A percentile compares a stretch with the other conserved stretches of the same genome.
phyloP scores from a whole-genome alignment of 2,329 filamentous ascomycete genomes.

The Cladosporium oxysporum region DNA sequence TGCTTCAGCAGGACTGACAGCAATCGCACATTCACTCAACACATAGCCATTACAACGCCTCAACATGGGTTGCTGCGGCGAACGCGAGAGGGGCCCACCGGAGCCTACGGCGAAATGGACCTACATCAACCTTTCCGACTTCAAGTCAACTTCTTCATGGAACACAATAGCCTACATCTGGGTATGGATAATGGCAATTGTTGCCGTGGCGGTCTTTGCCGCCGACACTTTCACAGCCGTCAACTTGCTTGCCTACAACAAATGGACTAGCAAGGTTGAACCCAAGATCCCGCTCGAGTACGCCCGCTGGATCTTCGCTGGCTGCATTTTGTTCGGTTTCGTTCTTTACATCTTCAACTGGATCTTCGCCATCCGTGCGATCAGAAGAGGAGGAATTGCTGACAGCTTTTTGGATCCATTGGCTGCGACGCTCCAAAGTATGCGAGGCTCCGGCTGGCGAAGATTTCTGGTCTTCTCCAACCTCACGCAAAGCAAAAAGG shows the following conservation, averaged over 20 bases:
- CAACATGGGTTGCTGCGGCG: conserved; percentile 40
- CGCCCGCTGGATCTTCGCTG: conserved; percentile 92
- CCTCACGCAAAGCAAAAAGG: conserved; percentile 87
- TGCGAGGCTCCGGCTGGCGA: conserved; percentile 79
- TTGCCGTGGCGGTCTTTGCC: conserved; percentile 81
- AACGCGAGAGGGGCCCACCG: conserved; percentile 41
- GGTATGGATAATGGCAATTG: conserved; percentile 75
- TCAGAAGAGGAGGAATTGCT: conserved; percentile 80
- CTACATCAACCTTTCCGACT: conserved; percentile 76
- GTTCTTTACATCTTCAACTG: conserved; percentile 79
- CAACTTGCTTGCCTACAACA: conserved; percentile 84
- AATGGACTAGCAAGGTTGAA: conserved; percentile 81
- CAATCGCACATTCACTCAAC: neutral
- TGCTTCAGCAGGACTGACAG: conserved; percentile 22
- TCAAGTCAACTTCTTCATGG: conserved; percentile 78
- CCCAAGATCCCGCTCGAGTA: conserved; percentile 75
- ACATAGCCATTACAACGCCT: neutral
- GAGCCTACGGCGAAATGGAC: conserved; percentile 70
- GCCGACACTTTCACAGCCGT: conserved; percentile 93
- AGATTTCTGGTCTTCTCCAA: conserved; percentile 91
- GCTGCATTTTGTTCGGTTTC: conserved; percentile 89
- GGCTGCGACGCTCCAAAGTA: conserved; percentile 80
- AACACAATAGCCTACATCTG: conserved; percentile 79
- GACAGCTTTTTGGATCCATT: conserved; percentile 89
- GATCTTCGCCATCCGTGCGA: conserved; percentile 75